These are phyloP conservation scores for Diaporthe destruens DNA, from an alignment of 2,329 filamentous ascomycete species.

Conservation along the genomic window DNA sequence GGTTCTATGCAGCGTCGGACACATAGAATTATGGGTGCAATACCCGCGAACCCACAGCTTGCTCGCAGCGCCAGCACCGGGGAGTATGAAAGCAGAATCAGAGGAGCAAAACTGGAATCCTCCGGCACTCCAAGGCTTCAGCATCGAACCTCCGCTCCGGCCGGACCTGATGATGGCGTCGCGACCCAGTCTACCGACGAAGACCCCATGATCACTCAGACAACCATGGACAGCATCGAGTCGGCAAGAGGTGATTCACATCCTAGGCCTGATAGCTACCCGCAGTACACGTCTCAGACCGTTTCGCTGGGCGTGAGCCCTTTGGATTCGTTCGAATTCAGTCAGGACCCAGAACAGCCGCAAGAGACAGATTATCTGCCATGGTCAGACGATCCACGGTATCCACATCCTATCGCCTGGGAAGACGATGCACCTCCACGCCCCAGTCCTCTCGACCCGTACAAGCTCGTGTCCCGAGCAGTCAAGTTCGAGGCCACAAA, in stretches of 20 bases:
- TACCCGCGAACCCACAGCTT: constrained; percentile 27
- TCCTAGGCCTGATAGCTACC: constrained; percentile 38
- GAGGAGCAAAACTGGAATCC: constrained; percentile 48
- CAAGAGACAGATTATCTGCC: constrained; percentile 69
- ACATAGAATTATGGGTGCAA: constrained; percentile 4
- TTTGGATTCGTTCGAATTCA: constrained; percentile 52
- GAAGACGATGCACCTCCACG: constrained; percentile 34
- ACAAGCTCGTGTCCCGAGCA: constrained; percentile 64
- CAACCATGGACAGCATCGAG: constrained; percentile 52
- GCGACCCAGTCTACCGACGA: constrained; percentile 46
- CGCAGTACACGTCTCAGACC: constrained; percentile 31
- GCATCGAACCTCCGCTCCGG: constrained; percentile 10
- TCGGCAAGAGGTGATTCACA: constrained; percentile 37
- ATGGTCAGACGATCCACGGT: constrained; percentile 69
- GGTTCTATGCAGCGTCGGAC: constrained; percentile 43
- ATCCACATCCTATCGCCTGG: constrained; percentile 59
- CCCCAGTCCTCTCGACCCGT: constrained; percentile 61
- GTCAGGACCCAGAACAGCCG: constrained; percentile 59
- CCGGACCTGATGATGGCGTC: constrained; percentile 42
- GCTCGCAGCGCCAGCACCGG: constrained; percentile 48
- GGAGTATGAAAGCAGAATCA: constrained; percentile 61
- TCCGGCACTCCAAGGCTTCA: background rate
- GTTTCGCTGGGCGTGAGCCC: constrained; percentile 45
- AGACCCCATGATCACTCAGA: constrained; percentile 59
- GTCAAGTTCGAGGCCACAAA: constrained; percentile 68